Base-by-base conservation (phyloP, 2,329 filamentous ascomycete genomes). In the Talaromyces sp. region DNA sequence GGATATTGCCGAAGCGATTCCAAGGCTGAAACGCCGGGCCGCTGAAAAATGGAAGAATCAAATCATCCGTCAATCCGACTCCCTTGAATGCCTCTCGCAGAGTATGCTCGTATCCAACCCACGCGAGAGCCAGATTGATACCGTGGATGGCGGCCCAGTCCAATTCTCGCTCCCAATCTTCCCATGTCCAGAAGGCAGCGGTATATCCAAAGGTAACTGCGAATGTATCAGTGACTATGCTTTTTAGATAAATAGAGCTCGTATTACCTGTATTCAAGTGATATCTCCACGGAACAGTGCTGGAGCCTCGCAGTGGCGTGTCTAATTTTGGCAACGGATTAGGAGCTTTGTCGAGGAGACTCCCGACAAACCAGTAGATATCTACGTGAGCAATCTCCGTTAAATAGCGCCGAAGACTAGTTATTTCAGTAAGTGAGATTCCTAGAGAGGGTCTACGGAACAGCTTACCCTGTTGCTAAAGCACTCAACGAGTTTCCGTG, bases 1-100 rank as follows among this genome's bases (percentile, higher is more conserved):
- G 80, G n/a, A 81, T 82, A 65, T 83, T 84, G 6, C 81, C 81
- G 60, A 84, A 81, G 16, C 79, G 77, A 64, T 83, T 83, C 81
- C 81, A 84, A 9, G 81, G 72, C 61, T 81, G 80, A 61, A 83
- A 83, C 0, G 81, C 80, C 1, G 81, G 81, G 0, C 81, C 80
- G 56, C 77, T 81, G 59, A 83, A 72, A 67, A 81, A 83, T 0
- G 74, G 68, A 1, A 72, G 59, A 55, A 83, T 81, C 30, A 83
- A 78, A 5, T 69, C 65, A 42, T 80, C 70, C 0, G 72, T 75
- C 40, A 83, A 73, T 8, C 79, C 78, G 23, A 80, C 70, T 1
- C 80, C 79, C 9, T 68, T 72, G 65, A 83, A 82, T 4, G 79
- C 75, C 6, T 82, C 78, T 2, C 81, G 66, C 6, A 82, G 72